Percentiles rank a stretch among this genome's conserved stretches.
These are phyloP conservation scores for Lachnellula arida DNA, from an alignment of 2,329 filamentous ascomycete genomes.

Conservation along the genomic window DNA sequence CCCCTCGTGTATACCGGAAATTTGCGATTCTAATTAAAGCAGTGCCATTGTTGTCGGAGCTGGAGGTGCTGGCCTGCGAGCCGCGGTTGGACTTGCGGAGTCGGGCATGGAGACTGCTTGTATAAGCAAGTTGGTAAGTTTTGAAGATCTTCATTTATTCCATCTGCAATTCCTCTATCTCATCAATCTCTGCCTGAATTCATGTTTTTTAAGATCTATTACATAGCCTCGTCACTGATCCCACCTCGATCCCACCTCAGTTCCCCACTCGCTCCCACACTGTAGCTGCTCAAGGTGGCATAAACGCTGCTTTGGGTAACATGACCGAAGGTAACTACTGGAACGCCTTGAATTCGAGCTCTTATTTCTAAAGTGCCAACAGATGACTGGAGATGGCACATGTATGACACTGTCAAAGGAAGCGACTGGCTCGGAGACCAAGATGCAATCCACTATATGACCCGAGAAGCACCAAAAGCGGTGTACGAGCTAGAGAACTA, in stretches of 20 bases:
- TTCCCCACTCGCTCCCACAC: slow-evolving; percentile 62
- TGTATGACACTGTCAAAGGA: slow-evolving; percentile 56
- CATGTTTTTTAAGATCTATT: background rate
- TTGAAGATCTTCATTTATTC: background rate
- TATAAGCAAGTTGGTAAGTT: slow-evolving; percentile 49
- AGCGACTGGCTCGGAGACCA: slow-evolving; percentile 56
- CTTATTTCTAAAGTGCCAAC: slow-evolving; percentile 39
- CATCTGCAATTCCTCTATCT: background rate
- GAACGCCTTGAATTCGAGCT: background rate
- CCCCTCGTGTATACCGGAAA: background rate
- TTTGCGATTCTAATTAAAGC: background rate
- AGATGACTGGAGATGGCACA: slow-evolving; percentile 56
- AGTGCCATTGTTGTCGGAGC: slow-evolving; percentile 41
- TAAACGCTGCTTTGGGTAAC: slow-evolving; percentile 51
- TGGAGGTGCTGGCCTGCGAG: slow-evolving; percentile 58
- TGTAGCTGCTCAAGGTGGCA: slow-evolving; percentile 63
- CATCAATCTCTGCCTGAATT: background rate
- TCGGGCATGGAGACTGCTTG: slow-evolving; percentile 61
- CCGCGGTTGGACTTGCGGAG: slow-evolving; percentile 59
- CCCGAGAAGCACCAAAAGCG: slow-evolving; percentile 47
- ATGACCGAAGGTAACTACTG: slow-evolving; percentile 35
- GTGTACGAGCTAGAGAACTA: slow-evolving; percentile 53
- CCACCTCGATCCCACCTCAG: too few species aligned
- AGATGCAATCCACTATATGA: slow-evolving; percentile 58
- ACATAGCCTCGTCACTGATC: background rate